Evolutionary conservation across 2,329 filamentous ascomycete genomes (phyloP).

Genomic region (Aspergillus floridensis): DNA sequence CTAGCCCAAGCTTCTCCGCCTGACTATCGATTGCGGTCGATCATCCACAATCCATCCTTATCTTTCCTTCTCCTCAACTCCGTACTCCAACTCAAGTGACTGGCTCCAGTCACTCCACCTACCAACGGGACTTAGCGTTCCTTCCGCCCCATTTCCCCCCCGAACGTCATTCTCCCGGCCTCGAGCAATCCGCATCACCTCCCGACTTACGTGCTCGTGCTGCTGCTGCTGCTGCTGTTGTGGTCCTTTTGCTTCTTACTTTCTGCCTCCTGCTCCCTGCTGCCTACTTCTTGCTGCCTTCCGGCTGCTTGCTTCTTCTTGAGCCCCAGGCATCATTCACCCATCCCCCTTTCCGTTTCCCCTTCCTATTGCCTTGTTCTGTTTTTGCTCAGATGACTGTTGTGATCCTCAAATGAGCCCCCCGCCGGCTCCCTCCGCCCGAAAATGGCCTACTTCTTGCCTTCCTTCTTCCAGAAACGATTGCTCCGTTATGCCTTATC

Average conservation of each 20-base stretch:
- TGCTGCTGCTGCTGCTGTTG: not conserved
- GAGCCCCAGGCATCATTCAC: not conserved
- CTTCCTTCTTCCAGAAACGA: slow-evolving; percentile 79
- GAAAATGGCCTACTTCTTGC: slow-evolving; percentile 71
- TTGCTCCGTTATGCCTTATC: slow-evolving; percentile 83
- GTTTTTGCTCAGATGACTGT: slow-evolving; percentile 27
- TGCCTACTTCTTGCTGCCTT: not conserved
- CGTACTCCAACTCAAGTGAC: slow-evolving; percentile 1
- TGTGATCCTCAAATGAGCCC: slow-evolving; percentile 26
- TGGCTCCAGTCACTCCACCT: not conserved
- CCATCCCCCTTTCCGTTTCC: slow-evolving; percentile 7
- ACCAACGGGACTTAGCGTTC: slow-evolving; percentile 15
- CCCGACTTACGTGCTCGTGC: not conserved
- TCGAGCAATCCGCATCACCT: slow-evolving; percentile 17
- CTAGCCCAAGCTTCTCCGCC: slow-evolving; percentile 18
- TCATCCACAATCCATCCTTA: slow-evolving; percentile 7
- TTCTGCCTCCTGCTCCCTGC: not conserved
- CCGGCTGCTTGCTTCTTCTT: slow-evolving; percentile 1
- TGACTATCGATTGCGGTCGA: slow-evolving; percentile 21
- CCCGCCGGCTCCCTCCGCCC: slow-evolving; percentile 28
- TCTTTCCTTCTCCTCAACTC: not conserved
- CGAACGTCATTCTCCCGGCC: slow-evolving; percentile 31
- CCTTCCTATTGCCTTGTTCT: slow-evolving; percentile 19
- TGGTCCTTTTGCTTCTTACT: not conserved
- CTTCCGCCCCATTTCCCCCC: slow-evolving; percentile 13